Percentiles rank a stretch among this genome's conserved stretches.
Conservation (phyloP, 495 filamentous ascomycete genomes). For the Talaromyces wortmannii region DNA sequence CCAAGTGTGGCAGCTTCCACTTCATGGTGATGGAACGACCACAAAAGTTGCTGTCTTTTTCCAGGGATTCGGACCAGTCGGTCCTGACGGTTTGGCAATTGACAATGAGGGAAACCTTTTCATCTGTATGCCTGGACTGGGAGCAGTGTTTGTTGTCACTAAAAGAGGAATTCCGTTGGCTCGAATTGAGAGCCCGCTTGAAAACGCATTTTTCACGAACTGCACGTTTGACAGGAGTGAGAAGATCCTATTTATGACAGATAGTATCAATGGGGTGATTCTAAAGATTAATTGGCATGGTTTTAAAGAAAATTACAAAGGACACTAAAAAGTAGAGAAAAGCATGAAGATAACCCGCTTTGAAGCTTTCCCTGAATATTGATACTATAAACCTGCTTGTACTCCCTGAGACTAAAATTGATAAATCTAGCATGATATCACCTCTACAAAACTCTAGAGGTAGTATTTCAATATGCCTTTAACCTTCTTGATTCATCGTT, state of each 20-base stretch:
- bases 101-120: slow-evolving; percentile 22
- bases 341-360: too few relatives aligned
- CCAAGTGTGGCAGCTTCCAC: slow-evolving; percentile 17
- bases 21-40: slow-evolving; percentile 19
- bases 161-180: slow-evolving; percentile 13
- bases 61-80: slow-evolving; percentile 17
- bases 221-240: slow-evolving; percentile 19
- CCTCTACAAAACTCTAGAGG: too few relatives aligned
- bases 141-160: slow-evolving; percentile 18
- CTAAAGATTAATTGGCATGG: slow-evolving; percentile 13
- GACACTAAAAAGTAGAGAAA: too few relatives aligned
- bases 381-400: too few relatives aligned
- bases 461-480: too few relatives aligned
- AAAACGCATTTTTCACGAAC: slow-evolving; percentile 16
- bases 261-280: slow-evolving; percentile 16
- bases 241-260: slow-evolving; percentile 17
- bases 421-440: too few relatives aligned
- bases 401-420: too few relatives aligned
- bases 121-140: slow-evolving; percentile 17
- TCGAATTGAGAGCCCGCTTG: slow-evolving; percentile 13
- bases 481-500: too few relatives aligned
- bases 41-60: slow-evolving; percentile 19
- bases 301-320: too few relatives aligned
- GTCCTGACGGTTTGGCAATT: slow-evolving; percentile 17
- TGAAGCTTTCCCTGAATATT: too few relatives aligned